Evolutionary conservation across 202 grass and related monocot genomes (phyloP).

Genomic region (Setaria viridis): DNA sequence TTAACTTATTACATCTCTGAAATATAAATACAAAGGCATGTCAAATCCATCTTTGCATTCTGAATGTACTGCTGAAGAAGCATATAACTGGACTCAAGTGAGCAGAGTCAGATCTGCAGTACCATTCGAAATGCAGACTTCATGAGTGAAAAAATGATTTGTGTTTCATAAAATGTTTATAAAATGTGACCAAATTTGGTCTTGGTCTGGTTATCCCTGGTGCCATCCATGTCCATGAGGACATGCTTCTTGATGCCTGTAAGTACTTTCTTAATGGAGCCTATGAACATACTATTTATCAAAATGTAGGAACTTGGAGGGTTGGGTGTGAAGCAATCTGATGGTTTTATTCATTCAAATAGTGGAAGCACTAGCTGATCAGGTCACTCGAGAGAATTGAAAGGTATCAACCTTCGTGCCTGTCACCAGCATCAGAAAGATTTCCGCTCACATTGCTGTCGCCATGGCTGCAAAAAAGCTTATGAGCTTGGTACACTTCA

Average conservation of each 20-base stretch:
- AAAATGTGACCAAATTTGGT: slow-evolving; percentile 53
- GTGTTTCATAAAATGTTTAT: neutral
- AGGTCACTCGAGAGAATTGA: slow-evolving; percentile 63
- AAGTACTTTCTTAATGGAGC: slow-evolving; percentile 49
- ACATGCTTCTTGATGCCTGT: slow-evolving; percentile 97
- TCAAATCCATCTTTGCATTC: too few relatives aligned
- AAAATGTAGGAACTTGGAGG: neutral
- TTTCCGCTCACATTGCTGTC: slow-evolving; percentile 76
- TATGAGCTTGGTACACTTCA: slow-evolving; percentile 84
- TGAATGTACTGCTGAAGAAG: too few relatives aligned
- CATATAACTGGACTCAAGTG: too few relatives aligned
- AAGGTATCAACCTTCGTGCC: slow-evolving; percentile 84
- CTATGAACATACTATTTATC: neutral
- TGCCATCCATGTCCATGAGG: slow-evolving; percentile 84
- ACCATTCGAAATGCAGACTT: neutral
- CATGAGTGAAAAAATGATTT: neutral
- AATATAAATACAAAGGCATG: too few relatives aligned
- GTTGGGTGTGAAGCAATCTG: neutral
- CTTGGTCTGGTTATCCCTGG: slow-evolving; percentile 88
- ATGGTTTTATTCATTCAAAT: slow-evolving; percentile 37
- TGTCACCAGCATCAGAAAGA: slow-evolving; percentile 85
- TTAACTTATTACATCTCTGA: too few relatives aligned
- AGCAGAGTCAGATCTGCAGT: too few relatives aligned
- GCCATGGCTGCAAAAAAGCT: slow-evolving; percentile 75
- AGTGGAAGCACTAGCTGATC: slow-evolving; percentile 82